Conservation (phyloP, 2,329 filamentous ascomycete species). For the Cladosporium sphaerospermum region DNA sequence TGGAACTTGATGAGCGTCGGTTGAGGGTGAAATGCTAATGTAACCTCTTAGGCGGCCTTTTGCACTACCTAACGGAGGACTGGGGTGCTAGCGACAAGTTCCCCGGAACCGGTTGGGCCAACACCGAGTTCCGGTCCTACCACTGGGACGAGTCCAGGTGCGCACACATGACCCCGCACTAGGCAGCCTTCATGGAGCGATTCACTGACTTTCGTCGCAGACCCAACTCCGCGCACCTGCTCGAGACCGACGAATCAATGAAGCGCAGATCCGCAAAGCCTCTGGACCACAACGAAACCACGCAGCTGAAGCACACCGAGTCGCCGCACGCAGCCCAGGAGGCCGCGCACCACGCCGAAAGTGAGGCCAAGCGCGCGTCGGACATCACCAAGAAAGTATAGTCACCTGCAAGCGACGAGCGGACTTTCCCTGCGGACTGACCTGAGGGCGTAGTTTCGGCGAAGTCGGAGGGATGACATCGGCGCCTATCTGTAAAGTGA, state of each 20-base stretch:
- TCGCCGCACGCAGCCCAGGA: conserved; percentile 11
- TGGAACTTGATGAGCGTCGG: too few relatives aligned
- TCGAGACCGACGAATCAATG: conserved; percentile 31
- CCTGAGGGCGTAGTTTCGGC: too few relatives aligned
- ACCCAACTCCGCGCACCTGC: conserved; percentile 24
- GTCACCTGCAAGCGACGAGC: too few relatives aligned
- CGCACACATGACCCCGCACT: background rate
- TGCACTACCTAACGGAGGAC: conserved; percentile 81
- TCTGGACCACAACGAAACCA: conserved; percentile 28
- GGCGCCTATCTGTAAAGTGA: too few relatives aligned
- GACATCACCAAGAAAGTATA: too few relatives aligned
- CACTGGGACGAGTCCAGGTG: conserved; percentile 40
- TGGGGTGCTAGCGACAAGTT: conserved; percentile 56
- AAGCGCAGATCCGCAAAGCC: conserved; percentile 25
- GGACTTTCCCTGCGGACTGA: too few relatives aligned
- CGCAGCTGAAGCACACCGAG: conserved; percentile 26
- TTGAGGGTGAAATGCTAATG: background rate
- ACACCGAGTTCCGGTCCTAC: conserved; percentile 67
- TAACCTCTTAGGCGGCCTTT: conserved; percentile 48
- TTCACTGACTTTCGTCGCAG: background rate
- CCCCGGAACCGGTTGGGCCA: conserved; percentile 62
- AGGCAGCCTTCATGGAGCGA: background rate
- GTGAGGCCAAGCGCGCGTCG: too few relatives aligned
- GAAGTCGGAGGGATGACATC: too few relatives aligned
- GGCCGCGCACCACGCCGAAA: background rate